Evolutionary conservation across 73 alveolate genomes (phyloP).

Genomic region (Paramecium pentaurelia): DNA sequence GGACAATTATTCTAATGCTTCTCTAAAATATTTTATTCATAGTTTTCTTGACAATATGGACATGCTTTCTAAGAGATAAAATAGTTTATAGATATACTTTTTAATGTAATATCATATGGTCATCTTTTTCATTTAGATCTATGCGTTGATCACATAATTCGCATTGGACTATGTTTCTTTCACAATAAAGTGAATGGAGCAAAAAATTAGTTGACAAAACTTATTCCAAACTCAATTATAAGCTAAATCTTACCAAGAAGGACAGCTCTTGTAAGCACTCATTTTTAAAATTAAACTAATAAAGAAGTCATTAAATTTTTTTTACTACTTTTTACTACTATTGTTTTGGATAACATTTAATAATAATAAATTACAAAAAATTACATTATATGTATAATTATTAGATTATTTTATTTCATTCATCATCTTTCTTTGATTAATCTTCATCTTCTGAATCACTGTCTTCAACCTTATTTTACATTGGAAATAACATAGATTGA

Average conservation of each 20-base stretch:
- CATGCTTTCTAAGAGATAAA: background rate
- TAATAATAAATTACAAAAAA: background rate
- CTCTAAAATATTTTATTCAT: background rate
- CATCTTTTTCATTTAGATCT: background rate
- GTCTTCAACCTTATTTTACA: background rate
- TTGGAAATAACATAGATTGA: background rate
- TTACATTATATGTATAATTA: background rate
- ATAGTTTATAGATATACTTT: background rate
- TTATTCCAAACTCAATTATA: background rate
- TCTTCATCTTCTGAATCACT: constrained; percentile 45
- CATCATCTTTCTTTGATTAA: background rate
- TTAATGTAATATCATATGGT: background rate
- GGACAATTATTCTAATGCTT: background rate
- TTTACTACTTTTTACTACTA: background rate
- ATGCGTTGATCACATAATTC: background rate
- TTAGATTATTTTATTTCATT: background rate
- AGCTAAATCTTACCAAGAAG: background rate
- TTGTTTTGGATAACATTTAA: background rate
- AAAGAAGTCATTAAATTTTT: background rate
- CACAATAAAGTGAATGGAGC: constrained; percentile 14
- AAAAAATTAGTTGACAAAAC: background rate
- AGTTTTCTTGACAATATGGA: background rate
- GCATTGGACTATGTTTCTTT: background rate
- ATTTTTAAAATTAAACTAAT: background rate
- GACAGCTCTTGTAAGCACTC: background rate